phyloP scores from a whole-genome alignment of 2,329 filamentous ascomycete genomes.

The Remersonia thermophila region DNA sequence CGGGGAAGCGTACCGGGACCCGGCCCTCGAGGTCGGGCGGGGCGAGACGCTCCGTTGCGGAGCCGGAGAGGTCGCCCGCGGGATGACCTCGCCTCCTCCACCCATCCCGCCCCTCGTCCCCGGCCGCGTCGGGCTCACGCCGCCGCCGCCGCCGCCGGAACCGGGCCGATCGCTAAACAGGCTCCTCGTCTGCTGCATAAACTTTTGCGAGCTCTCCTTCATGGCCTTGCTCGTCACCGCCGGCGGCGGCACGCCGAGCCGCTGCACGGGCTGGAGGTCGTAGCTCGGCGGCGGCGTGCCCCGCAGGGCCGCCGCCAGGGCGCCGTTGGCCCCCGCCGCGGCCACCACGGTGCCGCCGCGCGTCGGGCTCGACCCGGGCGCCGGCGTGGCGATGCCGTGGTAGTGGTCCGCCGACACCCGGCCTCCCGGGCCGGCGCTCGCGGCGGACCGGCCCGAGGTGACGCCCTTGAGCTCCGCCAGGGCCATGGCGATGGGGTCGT shows the following conservation, averaged over 20 bases:
- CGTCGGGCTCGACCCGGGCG: too few species aligned
- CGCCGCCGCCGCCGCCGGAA: slow-evolving; percentile 19
- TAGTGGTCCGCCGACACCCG: slow-evolving; percentile 95
- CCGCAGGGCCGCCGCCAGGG: slow-evolving; percentile 45
- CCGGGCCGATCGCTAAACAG: slow-evolving; percentile 48
- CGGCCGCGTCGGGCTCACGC: slow-evolving; percentile 37
- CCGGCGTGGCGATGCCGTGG: slow-evolving; percentile 81
- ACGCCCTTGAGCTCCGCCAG: slow-evolving; percentile 86
- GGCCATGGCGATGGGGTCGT: slow-evolving; percentile 86
- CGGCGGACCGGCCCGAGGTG: slow-evolving; percentile 46
- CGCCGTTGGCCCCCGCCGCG: slow-evolving; percentile 25
- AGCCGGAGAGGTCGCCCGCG: slow-evolving; percentile 54
- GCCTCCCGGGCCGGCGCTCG: slow-evolving; percentile 39
- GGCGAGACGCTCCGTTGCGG: slow-evolving; percentile 53
- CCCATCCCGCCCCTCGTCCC: slow-evolving; percentile 42
- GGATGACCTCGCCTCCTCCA: slow-evolving; percentile 33
- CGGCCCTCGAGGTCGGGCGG: slow-evolving; percentile 31
- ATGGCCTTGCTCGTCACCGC: slow-evolving; percentile 90
- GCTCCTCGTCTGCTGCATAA: slow-evolving; percentile 67
- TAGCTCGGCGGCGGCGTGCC: slow-evolving; percentile 83
- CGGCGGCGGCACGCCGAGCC: slow-evolving; percentile 77
- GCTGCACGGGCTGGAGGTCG: slow-evolving; percentile 57
- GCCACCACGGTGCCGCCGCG: slow-evolving; percentile 26
- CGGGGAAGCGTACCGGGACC: background rate
- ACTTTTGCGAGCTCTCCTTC: slow-evolving; percentile 88